phyloP scores from a whole-genome alignment of 176 grass and related monocot species.

The Elaeis guineensis region DNA sequence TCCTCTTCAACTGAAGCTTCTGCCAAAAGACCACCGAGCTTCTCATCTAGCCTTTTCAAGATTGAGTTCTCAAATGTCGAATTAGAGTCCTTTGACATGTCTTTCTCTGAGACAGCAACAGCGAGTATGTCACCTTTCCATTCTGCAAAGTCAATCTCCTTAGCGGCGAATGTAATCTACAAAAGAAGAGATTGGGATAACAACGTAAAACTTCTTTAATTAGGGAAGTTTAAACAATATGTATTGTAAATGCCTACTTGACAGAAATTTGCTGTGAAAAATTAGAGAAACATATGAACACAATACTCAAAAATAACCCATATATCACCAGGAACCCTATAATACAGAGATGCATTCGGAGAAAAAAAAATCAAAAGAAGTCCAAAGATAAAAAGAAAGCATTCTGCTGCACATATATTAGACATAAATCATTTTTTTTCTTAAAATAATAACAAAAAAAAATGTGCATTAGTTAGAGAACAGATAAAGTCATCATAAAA shows the following conservation, averaged over 20 bases:
- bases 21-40: constrained; percentile 59
- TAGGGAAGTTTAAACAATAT: background rate
- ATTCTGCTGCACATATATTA: too few species aligned
- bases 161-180: constrained; percentile 61
- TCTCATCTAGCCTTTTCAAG: constrained; percentile 60
- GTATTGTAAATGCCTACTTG: background rate
- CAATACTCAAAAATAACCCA: too few species aligned
- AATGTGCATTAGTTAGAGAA: too few species aligned
- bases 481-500: too few species aligned
- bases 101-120: constrained; percentile 79
- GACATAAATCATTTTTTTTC: too few species aligned
- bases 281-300: too few species aligned
- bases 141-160: constrained; percentile 65
- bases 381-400: too few species aligned
- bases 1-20: constrained; percentile 79
- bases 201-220: background rate
- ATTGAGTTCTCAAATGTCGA: constrained; percentile 72
- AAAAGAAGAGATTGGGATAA: constrained; percentile 1
- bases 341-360: too few species aligned
- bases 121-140: constrained; percentile 93
- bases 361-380: too few species aligned
- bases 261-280: too few species aligned
- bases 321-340: too few species aligned
- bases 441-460: too few species aligned
- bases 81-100: constrained; percentile 58